These are phyloP conservation scores for Suillus ampliporus DNA, from an alignment of 768 basidiomycete species.

Conservation along the genomic window DNA sequence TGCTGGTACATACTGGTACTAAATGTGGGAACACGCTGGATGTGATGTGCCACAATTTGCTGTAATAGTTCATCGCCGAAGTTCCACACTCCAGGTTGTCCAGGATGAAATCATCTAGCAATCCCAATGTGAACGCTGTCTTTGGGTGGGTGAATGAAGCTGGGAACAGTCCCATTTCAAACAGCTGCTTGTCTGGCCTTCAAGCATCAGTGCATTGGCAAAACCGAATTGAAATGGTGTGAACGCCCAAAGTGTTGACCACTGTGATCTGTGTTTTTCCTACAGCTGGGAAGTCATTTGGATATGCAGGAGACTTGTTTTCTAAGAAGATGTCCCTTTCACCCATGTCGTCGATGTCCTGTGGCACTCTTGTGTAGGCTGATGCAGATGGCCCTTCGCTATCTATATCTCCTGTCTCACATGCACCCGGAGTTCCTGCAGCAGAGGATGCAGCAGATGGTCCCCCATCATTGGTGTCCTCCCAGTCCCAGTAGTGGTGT, in stretches of 20 bases:
- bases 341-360: no score
- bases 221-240: not conserved
- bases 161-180: not conserved
- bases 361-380: no score
- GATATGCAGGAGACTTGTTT: no score
- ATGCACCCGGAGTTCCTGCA: no score
- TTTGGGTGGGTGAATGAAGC: not conserved
- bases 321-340: no score
- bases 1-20: not conserved
- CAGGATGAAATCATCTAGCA: conserved; percentile 7
- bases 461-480: not conserved
- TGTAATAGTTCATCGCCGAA: not conserved
- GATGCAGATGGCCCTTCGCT: no score
- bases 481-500: not conserved
- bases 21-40: not conserved
- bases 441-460: no score
- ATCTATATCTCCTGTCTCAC: no score
- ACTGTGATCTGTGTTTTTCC: not conserved
- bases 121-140: not conserved
- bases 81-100: conserved; percentile 9
- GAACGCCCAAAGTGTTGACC: not conserved
- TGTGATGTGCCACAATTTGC: not conserved
- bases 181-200: not conserved
- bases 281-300: not conserved
- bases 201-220: not conserved